Evolutionary conservation across 306 rosid genomes (phyloP), one percentile per base, ranked within the genome.

Genomic region (Mucuna pruriens): DNA sequence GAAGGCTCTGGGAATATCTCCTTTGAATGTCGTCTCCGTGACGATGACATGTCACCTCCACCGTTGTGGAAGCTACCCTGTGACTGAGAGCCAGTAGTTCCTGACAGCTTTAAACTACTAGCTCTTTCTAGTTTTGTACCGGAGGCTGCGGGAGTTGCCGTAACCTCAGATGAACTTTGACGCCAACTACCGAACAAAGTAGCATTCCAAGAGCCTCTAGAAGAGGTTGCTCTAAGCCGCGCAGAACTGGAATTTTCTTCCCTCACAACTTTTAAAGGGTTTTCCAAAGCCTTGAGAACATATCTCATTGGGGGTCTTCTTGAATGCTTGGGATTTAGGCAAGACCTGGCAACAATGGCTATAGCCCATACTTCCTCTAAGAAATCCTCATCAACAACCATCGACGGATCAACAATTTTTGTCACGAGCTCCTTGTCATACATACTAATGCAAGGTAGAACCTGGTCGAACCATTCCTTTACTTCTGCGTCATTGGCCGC

Each of bases 321-420:
- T 7, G 96, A 86, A 74, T 97, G 93, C 72, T 90, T 95, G 0
- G 98, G 98, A 74, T 91, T 93, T 58, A 95, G 86, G 82, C 99
- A 95, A 57, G 99, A 93, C 88, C 88, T 91, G 51, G 99, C 99
- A 11, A 95, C 96, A 16, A 95, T 89, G 17, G 99, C 96, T 89
- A 95, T 89, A 52, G 98, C 98, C 99, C 99, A 93, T 29, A 93
- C 98, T 88, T 95, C 99, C 86, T 95, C 99, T 73, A 95, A 77
- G 70, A 95, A 83, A 88, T 95, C 99, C 67, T 95, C 99, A 23
- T 93, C 98, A 16, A 95, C 89, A 16, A 90, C 89, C 80, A 95
- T 55, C 61, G 94, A 87, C 1, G 99, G 98, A 80, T 95, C 99
- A 5, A 93, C 81, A 52, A 95, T 91, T 81, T 91, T 95, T 0